Percentiles rank a stretch among this genome's conserved stretches.
These are phyloP conservation scores for Fusarium incarnatum DNA, from an alignment of 2,329 filamentous ascomycete genomes.

Conservation along the genomic window DNA sequence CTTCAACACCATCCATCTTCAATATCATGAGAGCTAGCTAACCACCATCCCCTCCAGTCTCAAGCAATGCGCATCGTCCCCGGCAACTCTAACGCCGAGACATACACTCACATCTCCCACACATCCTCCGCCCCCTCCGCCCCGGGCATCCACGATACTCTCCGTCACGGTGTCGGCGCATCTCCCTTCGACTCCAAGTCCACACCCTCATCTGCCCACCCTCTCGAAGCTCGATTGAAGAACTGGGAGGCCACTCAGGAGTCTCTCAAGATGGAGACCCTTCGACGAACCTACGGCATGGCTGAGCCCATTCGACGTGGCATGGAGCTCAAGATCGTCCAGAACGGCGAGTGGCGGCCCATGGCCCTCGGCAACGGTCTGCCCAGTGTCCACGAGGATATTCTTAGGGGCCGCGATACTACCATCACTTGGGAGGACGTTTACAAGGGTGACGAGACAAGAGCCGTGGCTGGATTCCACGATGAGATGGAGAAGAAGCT, in stretches of 20 bases:
- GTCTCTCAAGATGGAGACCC: conserved; percentile 84
- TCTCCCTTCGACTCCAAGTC: conserved; percentile 62
- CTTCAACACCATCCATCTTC: conserved; percentile 23
- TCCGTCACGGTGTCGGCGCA: conserved; percentile 85
- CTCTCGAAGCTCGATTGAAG: conserved; percentile 89
- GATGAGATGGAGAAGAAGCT: conserved; percentile 94
- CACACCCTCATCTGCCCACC: conserved; percentile 75
- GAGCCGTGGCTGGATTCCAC: conserved; percentile 79
- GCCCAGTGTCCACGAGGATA: conserved; percentile 86
- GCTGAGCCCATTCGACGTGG: conserved; percentile 90
- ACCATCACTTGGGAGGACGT: conserved; percentile 94
- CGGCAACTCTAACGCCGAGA: conserved; percentile 71
- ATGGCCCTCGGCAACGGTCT: conserved; percentile 70
- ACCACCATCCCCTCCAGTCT: conserved; percentile 37
- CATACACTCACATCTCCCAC: conserved; percentile 71
- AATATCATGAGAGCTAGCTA: conserved; percentile 34
- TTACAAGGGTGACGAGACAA: conserved; percentile 81
- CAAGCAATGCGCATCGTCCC: conserved; percentile 94
- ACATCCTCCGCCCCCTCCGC: conserved; percentile 85
- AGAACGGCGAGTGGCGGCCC: conserved; percentile 83
- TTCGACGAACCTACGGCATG: conserved; percentile 89
- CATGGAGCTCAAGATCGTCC: conserved; percentile 94
- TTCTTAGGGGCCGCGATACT: conserved; percentile 81
- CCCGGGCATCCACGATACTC: conserved; percentile 91
- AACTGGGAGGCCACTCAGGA: conserved; percentile 94